phyloP scores from a whole-genome alignment of 768 basidiomycete species.

The Podaxis sp. region DNA sequence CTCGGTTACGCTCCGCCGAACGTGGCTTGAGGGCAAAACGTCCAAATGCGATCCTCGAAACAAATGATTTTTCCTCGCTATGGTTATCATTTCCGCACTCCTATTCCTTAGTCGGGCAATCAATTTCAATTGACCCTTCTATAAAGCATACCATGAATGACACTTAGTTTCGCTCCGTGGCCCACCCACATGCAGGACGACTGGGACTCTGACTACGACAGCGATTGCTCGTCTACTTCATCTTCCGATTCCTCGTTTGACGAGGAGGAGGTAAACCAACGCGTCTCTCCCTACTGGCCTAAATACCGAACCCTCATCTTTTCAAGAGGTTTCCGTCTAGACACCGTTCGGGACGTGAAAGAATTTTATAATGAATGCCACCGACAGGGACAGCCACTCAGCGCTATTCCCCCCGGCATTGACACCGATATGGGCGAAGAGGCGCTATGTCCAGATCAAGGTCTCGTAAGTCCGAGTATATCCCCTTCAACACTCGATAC shows the following conservation, averaged over 20 bases:
- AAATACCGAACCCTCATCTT: slow-evolving; percentile 47
- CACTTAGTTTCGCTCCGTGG: slow-evolving; percentile 15
- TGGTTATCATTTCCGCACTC: slow-evolving; percentile 27
- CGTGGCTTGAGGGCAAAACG: slow-evolving; percentile 29
- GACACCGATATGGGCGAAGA: slow-evolving; percentile 42
- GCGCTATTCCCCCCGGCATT: slow-evolving; percentile 30
- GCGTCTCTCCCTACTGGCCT: slow-evolving; percentile 62
- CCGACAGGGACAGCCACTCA: slow-evolving; percentile 21
- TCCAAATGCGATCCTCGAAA: slow-evolving; percentile 28
- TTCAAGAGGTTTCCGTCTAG: slow-evolving; percentile 56
- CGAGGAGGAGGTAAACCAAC: slow-evolving; percentile 58
- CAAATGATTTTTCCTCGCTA: slow-evolving; percentile 27
- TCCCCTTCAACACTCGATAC: slow-evolving; percentile 1
- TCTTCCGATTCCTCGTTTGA: slow-evolving; percentile 52
- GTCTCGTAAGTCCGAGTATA: slow-evolving; percentile 49
- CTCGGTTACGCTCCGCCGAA: slow-evolving; percentile 31
- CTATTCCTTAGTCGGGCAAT: slow-evolving; percentile 20
- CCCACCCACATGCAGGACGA: slow-evolving; percentile 17
- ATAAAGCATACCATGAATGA: slow-evolving; percentile 17
- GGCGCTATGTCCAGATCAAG: slow-evolving; percentile 67
- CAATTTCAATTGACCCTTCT: slow-evolving; percentile 3
- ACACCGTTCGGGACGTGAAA: slow-evolving; percentile 68
- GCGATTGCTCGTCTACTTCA: slow-evolving; percentile 36
- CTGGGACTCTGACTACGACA: slow-evolving; percentile 25
- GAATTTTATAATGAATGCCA: slow-evolving; percentile 41